Conservation (phyloP, 2,329 filamentous ascomycete genomes). For the Arthroderma sp. region DNA sequence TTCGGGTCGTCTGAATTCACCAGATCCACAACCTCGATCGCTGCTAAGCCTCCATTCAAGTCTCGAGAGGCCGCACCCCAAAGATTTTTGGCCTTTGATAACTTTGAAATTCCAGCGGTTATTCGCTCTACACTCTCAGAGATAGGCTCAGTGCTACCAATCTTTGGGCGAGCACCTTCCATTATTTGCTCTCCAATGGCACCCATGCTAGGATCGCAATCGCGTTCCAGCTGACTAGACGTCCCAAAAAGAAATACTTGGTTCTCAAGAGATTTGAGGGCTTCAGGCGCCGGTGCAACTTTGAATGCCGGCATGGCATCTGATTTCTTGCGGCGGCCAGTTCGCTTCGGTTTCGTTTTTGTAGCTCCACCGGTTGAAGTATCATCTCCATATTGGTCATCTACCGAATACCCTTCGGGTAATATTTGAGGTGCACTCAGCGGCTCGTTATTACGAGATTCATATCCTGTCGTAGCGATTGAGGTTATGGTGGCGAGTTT, state of each 20-base stretch:
- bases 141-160: constrained; percentile 4
- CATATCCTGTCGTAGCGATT: constrained; percentile 59
- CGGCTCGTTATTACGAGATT: constrained; percentile 22
- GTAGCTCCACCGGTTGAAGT: constrained; percentile 17
- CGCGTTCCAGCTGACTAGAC: constrained; percentile 64
- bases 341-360: constrained; percentile 30
- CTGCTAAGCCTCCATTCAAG: constrained; percentile 49
- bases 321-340: constrained; percentile 26
- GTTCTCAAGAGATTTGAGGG: constrained; percentile 49
- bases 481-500: constrained; percentile 70
- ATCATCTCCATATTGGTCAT: constrained; percentile 11
- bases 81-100: constrained; percentile 34
- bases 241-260: constrained; percentile 79
- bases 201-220: constrained; percentile 54
- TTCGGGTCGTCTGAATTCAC: constrained; percentile 26
- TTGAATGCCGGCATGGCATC: constrained; percentile 40
- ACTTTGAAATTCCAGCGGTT: constrained; percentile 10
- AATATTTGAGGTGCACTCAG: constrained; percentile 38
- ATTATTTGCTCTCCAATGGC: constrained; percentile 30
- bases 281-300: constrained; percentile 56
- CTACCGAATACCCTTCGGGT: constrained; percentile 16
- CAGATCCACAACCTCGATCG: constrained; percentile 50
- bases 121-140: constrained; percentile 39
- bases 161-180: constrained; percentile 49
- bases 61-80: constrained; percentile 63